These are phyloP conservation scores for Fusarium sp. DNA, from an alignment of 2,329 filamentous ascomycete species.

Conservation along the genomic window DNA sequence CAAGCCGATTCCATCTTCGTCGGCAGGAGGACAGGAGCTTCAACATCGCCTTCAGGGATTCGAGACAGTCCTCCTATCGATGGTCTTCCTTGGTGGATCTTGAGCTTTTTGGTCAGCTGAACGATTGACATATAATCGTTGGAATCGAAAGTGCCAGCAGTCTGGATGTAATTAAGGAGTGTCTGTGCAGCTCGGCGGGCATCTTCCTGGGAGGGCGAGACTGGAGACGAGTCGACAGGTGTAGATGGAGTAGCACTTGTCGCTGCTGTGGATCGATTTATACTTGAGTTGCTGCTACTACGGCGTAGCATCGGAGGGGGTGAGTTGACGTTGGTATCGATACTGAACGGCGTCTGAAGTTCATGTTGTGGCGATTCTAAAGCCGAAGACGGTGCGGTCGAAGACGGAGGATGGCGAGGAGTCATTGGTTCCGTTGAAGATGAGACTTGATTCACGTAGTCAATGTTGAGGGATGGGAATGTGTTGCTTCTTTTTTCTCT, in stretches of 20 bases:
- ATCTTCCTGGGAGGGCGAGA: conserved; percentile 84
- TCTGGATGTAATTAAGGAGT: conserved; percentile 83
- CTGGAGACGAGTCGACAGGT: conserved; percentile 66
- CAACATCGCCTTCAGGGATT: conserved; percentile 68
- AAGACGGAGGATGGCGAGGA: conserved; percentile 61
- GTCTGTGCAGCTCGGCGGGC: conserved; percentile 84
- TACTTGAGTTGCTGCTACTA: conserved; percentile 52
- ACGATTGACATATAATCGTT: conserved; percentile 82
- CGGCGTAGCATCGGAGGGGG: conserved; percentile 50
- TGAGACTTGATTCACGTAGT: conserved; percentile 61
- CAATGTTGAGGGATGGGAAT: conserved; percentile 78
- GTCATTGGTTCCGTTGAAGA: conserved; percentile 59
- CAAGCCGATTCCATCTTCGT: conserved; percentile 48
- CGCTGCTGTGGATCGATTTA: conserved; percentile 43
- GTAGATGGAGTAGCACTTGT: conserved; percentile 38
- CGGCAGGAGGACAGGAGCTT: conserved; percentile 53
- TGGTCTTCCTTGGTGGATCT: conserved; percentile 64
- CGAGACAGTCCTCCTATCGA: conserved; percentile 63
- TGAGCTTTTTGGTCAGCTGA: conserved; percentile 87
- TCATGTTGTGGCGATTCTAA: conserved; percentile 65
- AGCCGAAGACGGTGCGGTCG: conserved; percentile 63
- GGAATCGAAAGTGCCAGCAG: conserved; percentile 78
- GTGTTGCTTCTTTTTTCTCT: conserved; percentile 82
- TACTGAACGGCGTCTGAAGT: conserved; percentile 55
- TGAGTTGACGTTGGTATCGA: conserved; percentile 59